Evolutionary conservation across 2,329 filamentous ascomycete species (phyloP).

Genomic region (Hirsutella rhossiliensis): DNA sequence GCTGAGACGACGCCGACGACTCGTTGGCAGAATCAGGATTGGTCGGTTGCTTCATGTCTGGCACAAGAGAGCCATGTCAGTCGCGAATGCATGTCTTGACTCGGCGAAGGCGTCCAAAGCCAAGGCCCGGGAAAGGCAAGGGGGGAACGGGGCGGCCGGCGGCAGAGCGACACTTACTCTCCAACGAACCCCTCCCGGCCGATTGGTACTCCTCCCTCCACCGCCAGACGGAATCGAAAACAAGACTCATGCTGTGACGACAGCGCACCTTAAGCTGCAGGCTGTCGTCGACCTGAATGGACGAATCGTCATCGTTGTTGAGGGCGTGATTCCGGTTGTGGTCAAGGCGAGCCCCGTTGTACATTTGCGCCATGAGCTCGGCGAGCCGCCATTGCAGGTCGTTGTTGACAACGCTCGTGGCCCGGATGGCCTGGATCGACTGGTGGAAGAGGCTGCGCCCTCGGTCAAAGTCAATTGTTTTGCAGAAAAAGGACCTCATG

Average conservation of each 20-base stretch:
- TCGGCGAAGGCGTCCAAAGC: too few relatives aligned
- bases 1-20: slow-evolving; percentile 55
- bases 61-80: slow-evolving; percentile 14
- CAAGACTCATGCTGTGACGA: slow-evolving; percentile 72
- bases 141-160: too few relatives aligned
- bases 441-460: slow-evolving; percentile 59
- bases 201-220: slow-evolving; percentile 73
- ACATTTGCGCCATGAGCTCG: slow-evolving; percentile 80
- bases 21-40: slow-evolving; percentile 70
- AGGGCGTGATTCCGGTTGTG: slow-evolving; percentile 31
- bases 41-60: slow-evolving; percentile 73
- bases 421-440: slow-evolving; percentile 57
- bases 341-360: slow-evolving; percentile 55
- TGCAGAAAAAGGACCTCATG: slow-evolving; percentile 64
- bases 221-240: slow-evolving; percentile 77
- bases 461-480: slow-evolving; percentile 56
- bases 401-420: slow-evolving; percentile 64
- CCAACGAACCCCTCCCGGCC: slow-evolving; percentile 55
- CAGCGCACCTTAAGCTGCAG: slow-evolving; percentile 74
- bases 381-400: slow-evolving; percentile 70
- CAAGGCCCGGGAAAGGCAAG: too few relatives aligned
- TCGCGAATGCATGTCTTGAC: background rate
- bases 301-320: slow-evolving; percentile 34
- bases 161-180: slow-evolving; percentile 41
- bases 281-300: slow-evolving; percentile 51